phyloP scores from a whole-genome alignment of 192 early-diverging fungal species.

The Bifiguratus adelaidae region DNA sequence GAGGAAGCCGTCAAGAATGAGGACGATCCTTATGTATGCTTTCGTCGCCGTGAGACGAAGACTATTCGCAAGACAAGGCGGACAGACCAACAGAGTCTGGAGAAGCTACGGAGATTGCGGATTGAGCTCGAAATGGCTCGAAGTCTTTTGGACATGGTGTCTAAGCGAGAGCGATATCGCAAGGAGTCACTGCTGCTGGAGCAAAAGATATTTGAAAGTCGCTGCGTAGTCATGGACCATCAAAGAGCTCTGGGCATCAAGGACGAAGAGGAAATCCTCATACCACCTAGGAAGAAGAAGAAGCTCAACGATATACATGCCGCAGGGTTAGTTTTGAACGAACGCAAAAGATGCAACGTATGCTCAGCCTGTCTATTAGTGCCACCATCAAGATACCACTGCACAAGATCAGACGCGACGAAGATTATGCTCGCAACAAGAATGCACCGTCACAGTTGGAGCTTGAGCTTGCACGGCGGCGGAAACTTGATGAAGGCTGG shows the following conservation, averaged over 20 bases:
- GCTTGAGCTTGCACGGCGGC: slow-evolving; percentile 39
- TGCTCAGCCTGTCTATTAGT: slow-evolving; percentile 6
- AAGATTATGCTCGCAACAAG: slow-evolving; percentile 20
- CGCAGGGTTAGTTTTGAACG: slow-evolving; percentile 16
- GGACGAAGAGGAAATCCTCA: slow-evolving; percentile 39
- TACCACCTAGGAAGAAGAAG: slow-evolving; percentile 25
- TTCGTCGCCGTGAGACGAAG: slow-evolving; percentile 89
- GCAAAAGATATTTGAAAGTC: slow-evolving; percentile 64
- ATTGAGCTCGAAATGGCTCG: slow-evolving; percentile 68
- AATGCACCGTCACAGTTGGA: slow-evolving; percentile 36
- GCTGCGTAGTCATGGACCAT: slow-evolving; percentile 46
- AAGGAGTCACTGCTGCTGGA: slow-evolving; percentile 66
- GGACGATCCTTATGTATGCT: slow-evolving; percentile 91
- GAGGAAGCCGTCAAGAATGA: slow-evolving; percentile 64
- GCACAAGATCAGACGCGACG: slow-evolving; percentile 34
- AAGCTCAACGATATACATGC: slow-evolving; percentile 21
- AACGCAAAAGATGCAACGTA: neutral
- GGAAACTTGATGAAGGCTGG: slow-evolving; percentile 50
- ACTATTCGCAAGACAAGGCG: slow-evolving; percentile 78
- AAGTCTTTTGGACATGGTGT: slow-evolving; percentile 71
- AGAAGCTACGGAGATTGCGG: slow-evolving; percentile 74
- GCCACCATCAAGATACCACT: slow-evolving; percentile 54
- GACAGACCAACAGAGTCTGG: slow-evolving; percentile 74
- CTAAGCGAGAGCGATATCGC: slow-evolving; percentile 64
- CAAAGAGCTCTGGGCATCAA: slow-evolving; percentile 61